These are phyloP conservation scores for Kwoniella sp. DNA, from an alignment of 768 basidiomycete genomes.

Conservation along the genomic window DNA sequence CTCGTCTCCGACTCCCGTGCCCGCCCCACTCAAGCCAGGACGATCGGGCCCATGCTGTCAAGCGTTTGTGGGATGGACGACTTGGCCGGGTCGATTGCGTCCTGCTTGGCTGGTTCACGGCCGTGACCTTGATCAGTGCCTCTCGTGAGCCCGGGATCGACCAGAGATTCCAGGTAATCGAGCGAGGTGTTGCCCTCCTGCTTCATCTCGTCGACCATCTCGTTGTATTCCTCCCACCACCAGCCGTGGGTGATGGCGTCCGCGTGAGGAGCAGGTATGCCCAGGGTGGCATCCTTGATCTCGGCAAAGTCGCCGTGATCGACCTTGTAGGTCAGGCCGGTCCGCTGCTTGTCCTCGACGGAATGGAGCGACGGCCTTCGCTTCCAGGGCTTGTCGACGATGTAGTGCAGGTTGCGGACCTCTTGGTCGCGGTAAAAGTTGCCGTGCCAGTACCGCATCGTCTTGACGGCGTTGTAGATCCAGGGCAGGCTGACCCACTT, in stretches of 20 bases:
- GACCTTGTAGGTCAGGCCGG: constrained; percentile 4
- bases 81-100: too few relatives aligned
- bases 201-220: constrained; percentile 3
- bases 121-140: too few relatives aligned
- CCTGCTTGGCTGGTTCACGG: too few relatives aligned
- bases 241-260: constrained; percentile 26
- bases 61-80: too few relatives aligned
- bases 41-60: too few relatives aligned
- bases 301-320: constrained; percentile 4
- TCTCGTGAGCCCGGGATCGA: constrained; percentile 8
- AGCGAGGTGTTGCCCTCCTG: constrained; percentile 2
- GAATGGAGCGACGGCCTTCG: constrained; percentile 12
- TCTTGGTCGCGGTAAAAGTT: constrained; percentile 76
- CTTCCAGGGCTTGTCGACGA: constrained; percentile 30
- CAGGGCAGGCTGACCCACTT: constrained; percentile 29
- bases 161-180: constrained; percentile 10
- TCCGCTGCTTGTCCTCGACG: not conserved
- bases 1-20: too few relatives aligned
- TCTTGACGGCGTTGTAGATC: constrained; percentile 71
- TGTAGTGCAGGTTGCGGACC: constrained; percentile 59
- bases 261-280: constrained; percentile 11
- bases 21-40: too few relatives aligned
- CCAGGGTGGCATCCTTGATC: constrained; percentile 8
- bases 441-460: constrained; percentile 62
- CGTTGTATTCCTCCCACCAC: constrained; percentile 21